Evolutionary conservation across 73 alveolate species (phyloP), one percentile per base, ranked within the genome.

Genomic region (Diophrys appendiculata): DNA sequence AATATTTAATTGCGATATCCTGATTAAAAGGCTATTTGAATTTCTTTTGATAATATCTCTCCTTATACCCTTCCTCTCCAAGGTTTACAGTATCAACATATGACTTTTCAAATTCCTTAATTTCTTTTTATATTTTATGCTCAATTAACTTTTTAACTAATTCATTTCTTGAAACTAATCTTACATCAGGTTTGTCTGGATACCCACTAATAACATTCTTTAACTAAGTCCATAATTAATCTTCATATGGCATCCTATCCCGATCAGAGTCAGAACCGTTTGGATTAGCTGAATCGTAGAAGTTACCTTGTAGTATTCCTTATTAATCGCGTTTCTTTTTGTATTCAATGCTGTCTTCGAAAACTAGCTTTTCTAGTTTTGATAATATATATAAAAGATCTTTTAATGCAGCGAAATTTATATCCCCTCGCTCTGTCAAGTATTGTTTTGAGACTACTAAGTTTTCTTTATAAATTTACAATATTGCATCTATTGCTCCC

Each of bases 401-500:
- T 43, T 92, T 97, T 29, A 93, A 93, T 64, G 84, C 73, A 0
- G 75, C 33, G 74, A 93, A 87, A 65, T 87, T 90, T 71, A 95
- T 53, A 54, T 72, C 68, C 52, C 98, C 96, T 29, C 73, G 53
- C 23, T 86, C 88, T 1, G 96, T 89, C 83, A 89, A 56, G 67
- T 89, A 86, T 29, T 88, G 98, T 56, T 85, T 98, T 53, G 86
- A 83, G 64, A 86, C n/a, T 11, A 97, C 92, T 32, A 88, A 65
- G 29, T 91, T 52, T 43, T 85, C 65, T 67, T 89, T 91, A 78
- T 98, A 98, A 64, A 98, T 76, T 33, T 90, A 89, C 31, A 98
- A 83, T 60, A 98, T 74, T 26, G 98, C 97, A 94, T 98, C 99
- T 5, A 98, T 90, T 34, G 99, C 99, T 18, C 99, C 99, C 73